These are phyloP conservation scores for Xylaria multiplex DNA, from an alignment of 2,329 filamentous ascomycete genomes.

Conservation along the genomic window DNA sequence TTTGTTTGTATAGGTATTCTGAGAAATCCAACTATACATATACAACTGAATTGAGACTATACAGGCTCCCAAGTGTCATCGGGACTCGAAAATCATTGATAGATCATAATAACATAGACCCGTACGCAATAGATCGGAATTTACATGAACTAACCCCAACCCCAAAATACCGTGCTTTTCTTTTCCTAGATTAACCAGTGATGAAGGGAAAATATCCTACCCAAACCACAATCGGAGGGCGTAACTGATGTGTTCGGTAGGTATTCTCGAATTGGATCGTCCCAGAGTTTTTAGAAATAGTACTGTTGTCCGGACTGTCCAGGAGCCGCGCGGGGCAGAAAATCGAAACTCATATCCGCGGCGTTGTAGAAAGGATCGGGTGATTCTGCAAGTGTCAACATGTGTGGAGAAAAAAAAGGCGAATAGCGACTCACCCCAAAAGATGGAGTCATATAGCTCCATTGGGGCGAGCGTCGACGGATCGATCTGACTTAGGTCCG, in stretches of 20 bases:
- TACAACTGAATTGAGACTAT: not conserved
- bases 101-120: slow-evolving; percentile 1
- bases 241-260: not conserved
- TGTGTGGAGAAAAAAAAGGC: slow-evolving; percentile 28
- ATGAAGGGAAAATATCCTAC: not conserved
- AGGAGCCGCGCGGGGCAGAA: slow-evolving; percentile 67
- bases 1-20: slow-evolving; percentile 9
- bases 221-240: not conserved
- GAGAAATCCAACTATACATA: slow-evolving; percentile 16
- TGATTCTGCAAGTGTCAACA: slow-evolving; percentile 56
- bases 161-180: slow-evolving; percentile 12
- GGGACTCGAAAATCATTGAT: not conserved
- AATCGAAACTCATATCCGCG: slow-evolving; percentile 70
- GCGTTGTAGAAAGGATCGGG: slow-evolving; percentile 68
- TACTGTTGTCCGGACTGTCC: slow-evolving; percentile 66
- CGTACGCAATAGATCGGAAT: not conserved
- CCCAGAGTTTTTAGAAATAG: slow-evolving; percentile 58
- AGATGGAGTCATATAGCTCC: slow-evolving; percentile 75
- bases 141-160: not conserved
- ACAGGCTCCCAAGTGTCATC: not conserved
- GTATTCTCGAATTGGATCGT: not conserved
- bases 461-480: slow-evolving; percentile 71
- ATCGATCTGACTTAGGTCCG: slow-evolving; percentile 62
- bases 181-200: not conserved
- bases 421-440: slow-evolving; percentile 66